These are phyloP conservation scores for Diaporthe capsici DNA, from an alignment of 2,329 filamentous ascomycete species.

Conservation along the genomic window DNA sequence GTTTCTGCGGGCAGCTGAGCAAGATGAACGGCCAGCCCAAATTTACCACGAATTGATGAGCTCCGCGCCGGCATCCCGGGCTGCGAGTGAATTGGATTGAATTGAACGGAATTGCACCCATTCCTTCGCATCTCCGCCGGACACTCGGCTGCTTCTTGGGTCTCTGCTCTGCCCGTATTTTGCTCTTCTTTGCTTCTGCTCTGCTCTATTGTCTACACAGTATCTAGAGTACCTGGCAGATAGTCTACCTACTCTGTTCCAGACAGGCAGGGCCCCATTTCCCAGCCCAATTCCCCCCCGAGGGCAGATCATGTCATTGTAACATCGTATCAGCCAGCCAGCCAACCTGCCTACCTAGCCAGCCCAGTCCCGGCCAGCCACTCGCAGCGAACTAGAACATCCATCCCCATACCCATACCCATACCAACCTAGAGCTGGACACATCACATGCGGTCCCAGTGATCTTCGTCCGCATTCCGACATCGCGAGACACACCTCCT, in stretches of 20 bases:
- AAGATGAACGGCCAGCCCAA: slow-evolving; percentile 21
- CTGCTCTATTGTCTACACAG: neutral
- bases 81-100: slow-evolving; percentile 9
- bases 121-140: slow-evolving; percentile 9
- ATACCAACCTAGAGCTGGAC: slow-evolving; percentile 21
- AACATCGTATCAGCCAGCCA: slow-evolving; percentile 18
- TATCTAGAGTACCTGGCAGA: neutral
- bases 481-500: slow-evolving; percentile 30
- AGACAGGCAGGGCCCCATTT: slow-evolving; percentile 9
- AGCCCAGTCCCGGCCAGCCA: slow-evolving; percentile 25
- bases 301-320: slow-evolving; percentile 24
- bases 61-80: slow-evolving; percentile 26
- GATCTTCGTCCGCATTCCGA: slow-evolving; percentile 29
- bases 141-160: neutral
- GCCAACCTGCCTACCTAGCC: neutral
- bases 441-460: slow-evolving; percentile 31
- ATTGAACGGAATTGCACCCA: slow-evolving; percentile 15
- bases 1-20: slow-evolving; percentile 15
- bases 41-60: slow-evolving; percentile 33
- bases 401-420: slow-evolving; percentile 17
- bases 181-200: neutral
- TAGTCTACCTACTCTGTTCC: neutral
- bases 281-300: neutral
- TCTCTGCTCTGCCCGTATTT: neutral
- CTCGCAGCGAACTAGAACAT: neutral